Conservation (phyloP, 2,329 filamentous ascomycete species). For the Penicillium sp. region DNA sequence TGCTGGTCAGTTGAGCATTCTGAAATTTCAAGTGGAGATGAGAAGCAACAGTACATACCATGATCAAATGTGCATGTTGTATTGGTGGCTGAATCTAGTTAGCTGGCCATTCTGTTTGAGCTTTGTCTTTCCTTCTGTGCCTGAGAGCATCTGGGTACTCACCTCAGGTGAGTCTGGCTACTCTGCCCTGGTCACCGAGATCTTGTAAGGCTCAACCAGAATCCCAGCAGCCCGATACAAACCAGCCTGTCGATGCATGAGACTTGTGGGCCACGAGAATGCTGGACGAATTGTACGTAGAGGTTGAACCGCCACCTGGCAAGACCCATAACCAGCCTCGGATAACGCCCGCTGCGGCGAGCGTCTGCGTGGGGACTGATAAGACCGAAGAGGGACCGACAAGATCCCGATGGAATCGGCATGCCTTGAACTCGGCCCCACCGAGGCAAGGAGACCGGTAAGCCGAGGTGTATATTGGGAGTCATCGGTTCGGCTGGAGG, state of each 20-base stretch:
- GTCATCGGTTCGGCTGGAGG: background rate
- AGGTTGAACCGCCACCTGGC: slow-evolving; percentile 7
- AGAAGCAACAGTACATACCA: too few relatives aligned
- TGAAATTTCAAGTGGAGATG: too few relatives aligned
- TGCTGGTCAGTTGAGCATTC: too few relatives aligned
- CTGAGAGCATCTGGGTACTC: too few relatives aligned
- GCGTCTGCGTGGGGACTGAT: slow-evolving; percentile 5
- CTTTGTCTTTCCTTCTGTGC: too few relatives aligned
- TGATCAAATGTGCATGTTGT: too few relatives aligned
- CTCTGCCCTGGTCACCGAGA: too few relatives aligned
- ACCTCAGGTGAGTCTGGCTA: too few relatives aligned
- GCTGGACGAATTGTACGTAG: slow-evolving; percentile 13
- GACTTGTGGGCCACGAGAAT: slow-evolving; percentile 15
- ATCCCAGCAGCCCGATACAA: slow-evolving; percentile 19
- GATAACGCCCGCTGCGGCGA: slow-evolving; percentile 10
- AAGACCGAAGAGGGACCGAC: slow-evolving; percentile 23
- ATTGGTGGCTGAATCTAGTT: too few relatives aligned
- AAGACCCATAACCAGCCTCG: slow-evolving; percentile 12
- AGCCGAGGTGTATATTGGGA: slow-evolving; percentile 10
- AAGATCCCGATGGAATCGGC: slow-evolving; percentile 15
- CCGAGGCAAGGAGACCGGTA: slow-evolving; percentile 11
- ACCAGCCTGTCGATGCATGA: slow-evolving; percentile 4
- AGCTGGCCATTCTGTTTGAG: too few relatives aligned
- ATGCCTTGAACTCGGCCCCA: slow-evolving; percentile 12
- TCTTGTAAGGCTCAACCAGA: too few relatives aligned